These are phyloP conservation scores for Ogataea siamensis DNA, from an alignment of 805 yeast species.

Conservation along the genomic window DNA sequence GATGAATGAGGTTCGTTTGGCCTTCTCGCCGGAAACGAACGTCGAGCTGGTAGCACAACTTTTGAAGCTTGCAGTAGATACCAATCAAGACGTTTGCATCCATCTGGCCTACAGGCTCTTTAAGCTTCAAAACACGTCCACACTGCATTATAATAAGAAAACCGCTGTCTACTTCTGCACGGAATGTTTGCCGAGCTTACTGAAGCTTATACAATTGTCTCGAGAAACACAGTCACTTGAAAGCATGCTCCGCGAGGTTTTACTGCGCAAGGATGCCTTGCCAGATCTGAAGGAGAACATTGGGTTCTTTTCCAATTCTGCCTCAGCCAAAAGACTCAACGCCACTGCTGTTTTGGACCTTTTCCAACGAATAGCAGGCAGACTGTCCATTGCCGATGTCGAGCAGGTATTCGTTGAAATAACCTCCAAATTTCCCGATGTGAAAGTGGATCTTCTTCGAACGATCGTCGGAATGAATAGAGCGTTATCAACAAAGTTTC, in stretches of 20 bases:
- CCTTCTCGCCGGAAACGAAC: constrained; percentile 30
- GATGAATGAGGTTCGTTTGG: constrained; percentile 16
- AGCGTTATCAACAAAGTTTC: constrained; percentile 51
- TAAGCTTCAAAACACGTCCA: constrained; percentile 25
- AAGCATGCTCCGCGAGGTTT: constrained; percentile 25
- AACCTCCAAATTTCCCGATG: constrained; percentile 36
- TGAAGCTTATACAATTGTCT: constrained; percentile 11
- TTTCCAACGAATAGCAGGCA: constrained; percentile 32
- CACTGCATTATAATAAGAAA: constrained; percentile 27
- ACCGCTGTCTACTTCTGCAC: constrained; percentile 27
- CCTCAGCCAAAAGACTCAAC: constrained; percentile 16
- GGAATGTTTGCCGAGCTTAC: constrained; percentile 24
- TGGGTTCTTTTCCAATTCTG: constrained; percentile 31
- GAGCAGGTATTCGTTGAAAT: constrained; percentile 50
- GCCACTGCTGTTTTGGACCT: constrained; percentile 27
- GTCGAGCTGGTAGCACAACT: constrained; percentile 20
- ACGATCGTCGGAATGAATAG: constrained; percentile 51
- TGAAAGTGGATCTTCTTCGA: constrained; percentile 43
- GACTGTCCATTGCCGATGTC: constrained; percentile 38
- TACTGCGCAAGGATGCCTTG: constrained; percentile 29
- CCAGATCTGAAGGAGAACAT: constrained; percentile 31
- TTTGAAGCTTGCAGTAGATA: constrained; percentile 4
- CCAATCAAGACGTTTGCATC: constrained; percentile 1
- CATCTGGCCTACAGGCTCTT: constrained; percentile 16
- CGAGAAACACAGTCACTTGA: constrained; percentile 8